phyloP scores from a whole-genome alignment of 179 eudicot species.

The Silene noctiflora region DNA sequence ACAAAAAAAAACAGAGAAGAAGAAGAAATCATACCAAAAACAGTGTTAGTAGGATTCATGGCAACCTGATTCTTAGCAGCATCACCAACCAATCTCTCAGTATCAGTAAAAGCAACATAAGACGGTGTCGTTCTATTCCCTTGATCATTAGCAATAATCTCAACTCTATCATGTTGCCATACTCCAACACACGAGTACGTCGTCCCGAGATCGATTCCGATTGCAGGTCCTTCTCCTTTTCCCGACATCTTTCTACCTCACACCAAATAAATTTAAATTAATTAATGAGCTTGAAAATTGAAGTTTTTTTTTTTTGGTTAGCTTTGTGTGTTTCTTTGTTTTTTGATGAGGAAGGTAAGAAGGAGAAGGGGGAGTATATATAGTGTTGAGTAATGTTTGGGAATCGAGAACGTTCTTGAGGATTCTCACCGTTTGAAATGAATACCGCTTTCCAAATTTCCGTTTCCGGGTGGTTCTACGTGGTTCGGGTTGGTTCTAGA shows the following conservation, averaged over 20 bases:
- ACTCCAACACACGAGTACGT: constrained; percentile 44
- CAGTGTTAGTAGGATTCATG: constrained; percentile 43
- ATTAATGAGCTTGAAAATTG: no score
- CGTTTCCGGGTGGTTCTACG: no score
- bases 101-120: constrained; percentile 42
- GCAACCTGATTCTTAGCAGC: constrained; percentile 47
- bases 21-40: constrained; percentile 26
- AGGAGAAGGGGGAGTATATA: no score
- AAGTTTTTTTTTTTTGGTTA: no score
- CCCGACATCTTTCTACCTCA: constrained; percentile 24
- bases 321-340: no score
- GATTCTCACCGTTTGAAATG: no score
- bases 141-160: constrained; percentile 43
- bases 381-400: no score
- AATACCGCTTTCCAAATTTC: no score
- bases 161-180: constrained; percentile 44
- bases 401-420: no score
- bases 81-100: constrained; percentile 41
- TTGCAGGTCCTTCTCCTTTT: constrained; percentile 43
- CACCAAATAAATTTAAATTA: no score
- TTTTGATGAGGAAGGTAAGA: no score
- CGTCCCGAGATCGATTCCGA: constrained; percentile 41
- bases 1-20: neutral
- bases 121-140: constrained; percentile 44
- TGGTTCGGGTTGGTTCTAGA: no score